These are phyloP conservation scores for Drosera capensis DNA, from an alignment of 148 eudicot species.

Conservation along the genomic window DNA sequence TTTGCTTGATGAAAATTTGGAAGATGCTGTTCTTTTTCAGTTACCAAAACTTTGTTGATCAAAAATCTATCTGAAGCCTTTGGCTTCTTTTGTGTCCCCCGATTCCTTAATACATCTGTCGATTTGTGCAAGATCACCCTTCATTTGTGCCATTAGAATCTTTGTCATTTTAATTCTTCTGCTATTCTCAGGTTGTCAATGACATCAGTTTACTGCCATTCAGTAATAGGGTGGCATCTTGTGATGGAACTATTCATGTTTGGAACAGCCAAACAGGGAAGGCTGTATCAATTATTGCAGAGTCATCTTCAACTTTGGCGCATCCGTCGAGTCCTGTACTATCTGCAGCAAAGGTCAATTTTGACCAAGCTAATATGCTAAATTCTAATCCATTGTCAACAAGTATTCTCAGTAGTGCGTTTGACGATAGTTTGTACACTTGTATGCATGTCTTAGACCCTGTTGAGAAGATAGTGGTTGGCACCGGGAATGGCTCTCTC, in stretches of 20 bases:
- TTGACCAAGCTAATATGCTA: conserved; percentile 59
- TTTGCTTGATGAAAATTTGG: too few species aligned
- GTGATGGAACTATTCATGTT: conserved; percentile 93
- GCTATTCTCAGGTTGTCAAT: conserved; percentile 65
- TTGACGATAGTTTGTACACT: conserved; percentile 81
- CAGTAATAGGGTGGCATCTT: conserved; percentile 73
- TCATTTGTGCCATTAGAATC: background rate
- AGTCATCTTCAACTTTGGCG: conserved; percentile 32
- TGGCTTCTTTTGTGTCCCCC: background rate
- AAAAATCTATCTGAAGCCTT: too few species aligned
- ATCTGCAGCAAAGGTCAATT: conserved; percentile 33
- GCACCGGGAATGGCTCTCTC: conserved; percentile 88
- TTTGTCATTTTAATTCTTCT: background rate
- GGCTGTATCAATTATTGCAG: conserved; percentile 57
- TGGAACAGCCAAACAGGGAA: conserved; percentile 93
- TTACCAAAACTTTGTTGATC: too few species aligned
- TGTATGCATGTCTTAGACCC: conserved; percentile 75
- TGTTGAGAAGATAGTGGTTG: conserved; percentile 55
- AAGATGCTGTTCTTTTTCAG: too few species aligned
- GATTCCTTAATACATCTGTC: too few species aligned
- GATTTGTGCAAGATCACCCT: background rate
- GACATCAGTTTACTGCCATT: conserved; percentile 61
- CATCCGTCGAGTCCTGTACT: conserved; percentile 24
- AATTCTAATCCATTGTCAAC: conserved; percentile 52
- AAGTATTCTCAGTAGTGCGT: conserved; percentile 59